phyloP scores from a whole-genome alignment of 352 stramenopile genomes.

The Aphanomyces euteiches region DNA sequence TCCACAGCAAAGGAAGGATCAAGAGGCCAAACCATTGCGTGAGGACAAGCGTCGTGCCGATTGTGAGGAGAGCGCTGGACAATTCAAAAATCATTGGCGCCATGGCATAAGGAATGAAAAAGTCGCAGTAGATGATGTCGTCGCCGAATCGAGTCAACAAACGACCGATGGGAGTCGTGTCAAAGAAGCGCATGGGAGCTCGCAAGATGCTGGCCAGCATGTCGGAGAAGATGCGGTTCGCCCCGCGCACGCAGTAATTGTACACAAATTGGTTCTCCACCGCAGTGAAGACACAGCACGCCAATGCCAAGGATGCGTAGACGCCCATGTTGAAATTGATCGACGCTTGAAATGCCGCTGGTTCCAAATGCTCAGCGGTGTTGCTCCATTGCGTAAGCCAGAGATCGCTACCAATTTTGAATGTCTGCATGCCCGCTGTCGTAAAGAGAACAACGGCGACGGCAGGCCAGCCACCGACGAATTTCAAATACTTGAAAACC shows the following conservation, averaged over 20 bases:
- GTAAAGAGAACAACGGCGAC: background rate
- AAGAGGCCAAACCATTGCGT: slow-evolving; percentile 3
- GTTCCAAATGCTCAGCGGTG: background rate
- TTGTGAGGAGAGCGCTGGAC: background rate
- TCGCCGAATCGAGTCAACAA: slow-evolving; percentile 69
- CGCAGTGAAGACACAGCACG: background rate
- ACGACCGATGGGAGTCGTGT: slow-evolving; percentile 55
- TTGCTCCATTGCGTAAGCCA: slow-evolving; percentile 21
- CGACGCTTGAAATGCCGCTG: background rate
- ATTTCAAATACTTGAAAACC: background rate
- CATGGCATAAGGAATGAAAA: background rate
- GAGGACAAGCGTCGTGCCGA: background rate
- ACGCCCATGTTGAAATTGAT: slow-evolving; percentile 13
- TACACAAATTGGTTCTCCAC: background rate
- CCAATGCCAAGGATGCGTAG: slow-evolving; percentile 13
- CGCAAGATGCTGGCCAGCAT: slow-evolving; percentile 54
- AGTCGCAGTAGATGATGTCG: slow-evolving; percentile 37
- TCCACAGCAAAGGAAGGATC: slow-evolving; percentile 39
- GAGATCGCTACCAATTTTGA: background rate
- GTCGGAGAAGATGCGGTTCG: slow-evolving; percentile 50
- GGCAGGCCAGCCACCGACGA: background rate
- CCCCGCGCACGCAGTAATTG: slow-evolving; percentile 44
- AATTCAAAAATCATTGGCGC: background rate
- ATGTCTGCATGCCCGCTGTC: background rate
- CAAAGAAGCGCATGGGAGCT: slow-evolving; percentile 63